A percentile compares a stretch with the other conserved stretches of the same genome.
These are phyloP conservation scores for Senecio squalidus DNA, from an alignment of 140 eudicot species.

Conservation along the genomic window DNA sequence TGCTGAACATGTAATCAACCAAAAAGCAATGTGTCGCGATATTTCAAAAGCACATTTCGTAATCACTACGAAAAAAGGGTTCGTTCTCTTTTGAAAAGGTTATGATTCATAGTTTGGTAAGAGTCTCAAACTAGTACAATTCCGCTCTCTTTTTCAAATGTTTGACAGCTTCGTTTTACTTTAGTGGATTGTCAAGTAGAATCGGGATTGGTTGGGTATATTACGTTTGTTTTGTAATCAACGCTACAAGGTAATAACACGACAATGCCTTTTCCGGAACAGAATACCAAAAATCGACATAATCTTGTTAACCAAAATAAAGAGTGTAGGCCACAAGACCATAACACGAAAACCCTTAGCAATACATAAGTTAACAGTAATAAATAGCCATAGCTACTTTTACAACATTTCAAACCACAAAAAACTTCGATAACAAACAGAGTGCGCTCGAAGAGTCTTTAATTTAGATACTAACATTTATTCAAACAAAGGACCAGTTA, in stretches of 20 bases:
- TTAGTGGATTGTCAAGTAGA: neutral
- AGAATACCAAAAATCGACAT: neutral
- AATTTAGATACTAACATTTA: neutral
- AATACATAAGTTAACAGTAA: slow-evolving; percentile 1
- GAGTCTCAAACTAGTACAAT: slow-evolving; percentile 1
- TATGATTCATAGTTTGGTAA: neutral
- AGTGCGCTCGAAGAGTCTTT: neutral
- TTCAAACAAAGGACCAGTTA: slow-evolving; percentile 87
- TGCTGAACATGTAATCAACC: neutral
- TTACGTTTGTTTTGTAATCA: too few species aligned
- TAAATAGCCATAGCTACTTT: slow-evolving; percentile 12
- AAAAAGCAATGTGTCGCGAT: slow-evolving; percentile 1
- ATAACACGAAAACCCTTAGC: neutral
- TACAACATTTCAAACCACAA: slow-evolving; percentile 20
- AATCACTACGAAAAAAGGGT: slow-evolving; percentile 9
- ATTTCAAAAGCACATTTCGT: slow-evolving; percentile 7
- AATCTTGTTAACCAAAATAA: slow-evolving; percentile 1
- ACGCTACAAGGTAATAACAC: too few species aligned
- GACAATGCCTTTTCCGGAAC: too few species aligned
- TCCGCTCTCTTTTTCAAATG: slow-evolving; percentile 8
- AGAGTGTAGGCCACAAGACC: neutral
- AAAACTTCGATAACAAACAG: neutral
- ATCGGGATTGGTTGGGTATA: neutral
- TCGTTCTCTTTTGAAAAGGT: neutral
- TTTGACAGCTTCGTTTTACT: slow-evolving; percentile 5